Percentiles rank a stretch among this genome's conserved stretches.
Evolutionary conservation across 2,329 filamentous ascomycete genomes (phyloP).

Genomic region (Blastomyces parvus): DNA sequence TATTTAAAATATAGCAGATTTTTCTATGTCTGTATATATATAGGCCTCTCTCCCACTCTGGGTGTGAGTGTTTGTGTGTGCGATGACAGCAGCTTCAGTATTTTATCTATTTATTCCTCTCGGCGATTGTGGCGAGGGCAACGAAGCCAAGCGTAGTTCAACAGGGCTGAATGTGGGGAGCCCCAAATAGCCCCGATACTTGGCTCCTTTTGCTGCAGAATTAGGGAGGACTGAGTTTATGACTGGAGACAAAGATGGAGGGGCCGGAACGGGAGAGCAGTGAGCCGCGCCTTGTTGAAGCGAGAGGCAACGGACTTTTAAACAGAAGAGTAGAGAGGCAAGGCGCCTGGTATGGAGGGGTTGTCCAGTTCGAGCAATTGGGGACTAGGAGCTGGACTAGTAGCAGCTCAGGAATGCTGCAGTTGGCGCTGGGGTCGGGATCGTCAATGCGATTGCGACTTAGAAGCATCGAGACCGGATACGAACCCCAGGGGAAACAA

Average conservation of each 20-base stretch:
- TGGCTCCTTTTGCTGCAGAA: neutral
- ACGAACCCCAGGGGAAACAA: neutral
- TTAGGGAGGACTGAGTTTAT: neutral
- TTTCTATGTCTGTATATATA: neutral
- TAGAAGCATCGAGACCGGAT: neutral
- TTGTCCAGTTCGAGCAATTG: neutral
- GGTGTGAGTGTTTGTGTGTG: neutral
- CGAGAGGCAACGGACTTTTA: neutral
- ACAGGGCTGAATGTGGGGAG: constrained; percentile 10
- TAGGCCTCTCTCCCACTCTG: neutral
- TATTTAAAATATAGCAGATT: neutral
- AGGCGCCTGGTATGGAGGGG: neutral
- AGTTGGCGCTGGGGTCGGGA: neutral
- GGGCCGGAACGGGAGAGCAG: neutral
- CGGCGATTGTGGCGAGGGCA: neutral
- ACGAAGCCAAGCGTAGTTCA: neutral
- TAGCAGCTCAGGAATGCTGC: neutral
- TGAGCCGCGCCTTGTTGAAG: neutral
- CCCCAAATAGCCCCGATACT: neutral
- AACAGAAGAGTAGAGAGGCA: neutral
- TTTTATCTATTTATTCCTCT: neutral
- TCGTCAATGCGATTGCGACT: neutral
- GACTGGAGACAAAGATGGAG: neutral
- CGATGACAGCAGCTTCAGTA: neutral
- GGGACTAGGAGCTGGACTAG: neutral